Base-by-base conservation (phyloP, 768 basidiomycete species). In the Dentipellis sp. region DNA sequence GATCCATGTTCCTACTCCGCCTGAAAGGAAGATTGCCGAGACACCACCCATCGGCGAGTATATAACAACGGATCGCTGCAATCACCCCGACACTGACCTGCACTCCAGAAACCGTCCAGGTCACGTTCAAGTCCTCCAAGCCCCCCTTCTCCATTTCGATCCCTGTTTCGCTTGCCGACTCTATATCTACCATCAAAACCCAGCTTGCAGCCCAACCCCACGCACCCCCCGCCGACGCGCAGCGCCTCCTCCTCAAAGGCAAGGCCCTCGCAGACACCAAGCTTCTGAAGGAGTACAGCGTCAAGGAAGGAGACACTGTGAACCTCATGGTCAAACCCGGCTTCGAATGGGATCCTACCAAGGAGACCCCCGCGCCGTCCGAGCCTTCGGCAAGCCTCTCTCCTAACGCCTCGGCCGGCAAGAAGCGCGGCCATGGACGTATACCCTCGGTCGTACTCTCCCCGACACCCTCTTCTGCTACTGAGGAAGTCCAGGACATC, bases 101-200 rank as follows among this genome's bases (percentile, higher is more conserved):
- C 51, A 52, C 39, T 17, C 21, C 49, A 62, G 72, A 77, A 52
- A 69, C 80, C 34, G 71, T 97, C 62, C 75, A 74, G 19, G 71
- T 99, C 62, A 87, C 82, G 52, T 83, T 99, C 78, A 97, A 97
- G 72, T 97, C 91, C 50, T 75, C 83, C 65, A 98, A 98, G 67
- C 97, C 97, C 0, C 74, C 91, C 21, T 78, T 84, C 49, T 73
- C 85, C 0, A 88, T 88, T 73, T 76, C 82, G 29, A 76, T 98
- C 60, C 68, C 81, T 49, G 79, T 91, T 11, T 81, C 84, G 50
- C 80, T 82, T 37, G 86, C 91, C n/a, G 91, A 97, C 67, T 80
- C 92, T 52, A 82, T 99, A 70, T 71, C 80, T 42, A 68, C 82
- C 47, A 82, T 97, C 68, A 99, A 98, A 69, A 65, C 77, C 2